Base-by-base conservation (phyloP, 768 basidiomycete genomes). In the Agaricus blazei region DNA sequence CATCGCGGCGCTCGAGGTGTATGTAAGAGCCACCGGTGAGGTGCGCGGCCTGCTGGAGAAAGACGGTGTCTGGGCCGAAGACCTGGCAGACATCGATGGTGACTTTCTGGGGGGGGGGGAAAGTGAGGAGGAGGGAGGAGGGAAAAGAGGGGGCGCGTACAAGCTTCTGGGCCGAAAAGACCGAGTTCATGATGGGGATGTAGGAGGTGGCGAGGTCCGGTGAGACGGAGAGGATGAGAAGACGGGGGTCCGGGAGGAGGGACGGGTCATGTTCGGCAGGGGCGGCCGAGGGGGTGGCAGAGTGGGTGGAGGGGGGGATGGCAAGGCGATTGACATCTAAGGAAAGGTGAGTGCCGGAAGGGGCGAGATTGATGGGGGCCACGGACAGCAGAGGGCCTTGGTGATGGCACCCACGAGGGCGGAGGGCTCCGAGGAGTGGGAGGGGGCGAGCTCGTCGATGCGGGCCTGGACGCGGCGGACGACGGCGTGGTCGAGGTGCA, bases 161-260 rank as follows among this genome's bases (percentile, higher is more conserved):
- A 61, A 93, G 77, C 74, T 99, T 99, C 70, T 99, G 97, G 4
- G 97, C 97, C 15, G 95, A 94, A 72, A 99, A 99, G 48, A 98
- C 98, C 52, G 94, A 87, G 67, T 98, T 98, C 97, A 99, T 99
- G 67, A 98, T 86, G 26, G 96, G 92, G 48, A 98, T 96, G 70
- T 99, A 99, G 9, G 94, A 92, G 7, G 86, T 80, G 8, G 90
- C 87, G 28, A 87, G 78, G 70, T 96, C 90, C 14, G 92, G 91
- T 9, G 95, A 96, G 52, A 97, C 93, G 40, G 93, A 95, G 51
- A 99, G 76, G 59, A 98, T 89, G 65, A 70, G 69, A 43, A 75
- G 73, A 48, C 70, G 67, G 52, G 72, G 72, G 63, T 75, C 70
- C 37, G 72, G 68, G 52, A 70, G 67, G 45, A 64, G 62, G 41